Conservation (phyloP, 2,329 filamentous ascomycete genomes). For the Pestalotiopsis sp. region DNA sequence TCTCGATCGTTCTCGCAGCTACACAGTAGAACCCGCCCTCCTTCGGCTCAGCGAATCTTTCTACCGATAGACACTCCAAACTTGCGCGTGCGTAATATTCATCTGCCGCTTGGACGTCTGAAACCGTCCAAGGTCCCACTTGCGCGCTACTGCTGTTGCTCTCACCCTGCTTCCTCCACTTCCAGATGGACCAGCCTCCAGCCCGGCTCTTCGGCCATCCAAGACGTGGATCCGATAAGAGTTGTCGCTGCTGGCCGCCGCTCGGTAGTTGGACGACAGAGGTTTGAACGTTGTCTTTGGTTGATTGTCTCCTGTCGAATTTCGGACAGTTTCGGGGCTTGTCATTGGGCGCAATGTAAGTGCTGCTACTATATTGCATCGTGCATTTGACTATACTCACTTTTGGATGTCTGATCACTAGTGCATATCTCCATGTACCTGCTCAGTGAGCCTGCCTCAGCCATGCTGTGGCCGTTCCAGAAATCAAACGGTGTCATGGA, state of each 20-base stretch:
- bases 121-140: neutral
- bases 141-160: neutral
- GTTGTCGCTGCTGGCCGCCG: neutral
- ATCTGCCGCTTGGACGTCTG: neutral
- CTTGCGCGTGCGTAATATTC: slow-evolving; percentile 2
- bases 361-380: no score
- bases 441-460: no score
- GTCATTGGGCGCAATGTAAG: no score
- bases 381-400: no score
- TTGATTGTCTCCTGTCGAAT: neutral
- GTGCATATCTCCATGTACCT: no score
- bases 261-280: neutral
- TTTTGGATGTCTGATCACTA: no score
- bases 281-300: neutral
- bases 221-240: neutral
- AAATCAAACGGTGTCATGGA: no score
- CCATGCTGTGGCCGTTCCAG: no score
- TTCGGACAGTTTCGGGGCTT: neutral
- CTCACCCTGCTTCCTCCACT: neutral
- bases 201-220: neutral
- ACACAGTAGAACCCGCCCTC: neutral
- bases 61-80: neutral
- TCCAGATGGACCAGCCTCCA: neutral
- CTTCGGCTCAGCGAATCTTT: neutral
- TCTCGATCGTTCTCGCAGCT: neutral